Percentiles rank a stretch among this genome's conserved stretches.
phyloP scores from a whole-genome alignment of 2,329 filamentous ascomycete genomes.

The Periconia sp. region DNA sequence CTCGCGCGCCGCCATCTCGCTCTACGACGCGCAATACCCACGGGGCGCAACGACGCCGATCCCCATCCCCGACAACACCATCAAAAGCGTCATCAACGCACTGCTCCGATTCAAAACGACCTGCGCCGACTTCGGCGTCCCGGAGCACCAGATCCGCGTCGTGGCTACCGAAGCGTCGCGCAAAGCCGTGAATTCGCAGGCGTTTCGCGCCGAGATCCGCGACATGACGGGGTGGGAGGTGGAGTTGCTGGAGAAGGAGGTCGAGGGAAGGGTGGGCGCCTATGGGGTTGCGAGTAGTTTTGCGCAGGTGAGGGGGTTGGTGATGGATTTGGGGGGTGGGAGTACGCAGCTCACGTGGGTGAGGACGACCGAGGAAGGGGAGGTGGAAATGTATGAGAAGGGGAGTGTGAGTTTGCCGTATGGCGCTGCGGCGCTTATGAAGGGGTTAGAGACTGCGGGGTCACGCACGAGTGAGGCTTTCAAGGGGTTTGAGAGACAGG shows the following conservation, averaged over 20 bases:
- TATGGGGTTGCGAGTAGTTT: conserved; percentile 80
- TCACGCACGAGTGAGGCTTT: conserved; percentile 46
- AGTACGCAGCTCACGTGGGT: conserved; percentile 73
- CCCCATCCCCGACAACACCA: conserved; percentile 61
- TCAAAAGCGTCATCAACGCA: conserved; percentile 65
- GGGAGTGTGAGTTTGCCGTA: conserved; percentile 69
- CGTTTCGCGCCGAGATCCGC: conserved; percentile 68
- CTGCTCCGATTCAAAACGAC: conserved; percentile 71
- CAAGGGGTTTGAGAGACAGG: conserved; percentile 54
- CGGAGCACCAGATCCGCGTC: conserved; percentile 65
- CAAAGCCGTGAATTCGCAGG: conserved; percentile 71
- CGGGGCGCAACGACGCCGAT: conserved; percentile 34
- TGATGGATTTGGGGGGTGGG: conserved; percentile 84
- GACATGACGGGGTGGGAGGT: conserved; percentile 68
- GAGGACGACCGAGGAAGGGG: conserved; percentile 53
- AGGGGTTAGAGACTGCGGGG: conserved; percentile 48
- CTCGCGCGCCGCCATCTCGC: conserved; percentile 76
- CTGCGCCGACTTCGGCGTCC: conserved; percentile 70
- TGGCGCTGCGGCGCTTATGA: conserved; percentile 67
- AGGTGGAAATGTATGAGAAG: conserved; percentile 36
- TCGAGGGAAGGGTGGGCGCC: conserved; percentile 81
- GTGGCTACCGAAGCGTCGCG: conserved; percentile 90
- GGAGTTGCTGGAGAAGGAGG: conserved; percentile 71
- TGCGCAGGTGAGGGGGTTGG: conserved; percentile 69
- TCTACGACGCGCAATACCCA: conserved; percentile 76